A percentile compares a stretch with the other conserved stretches of the same genome.
phyloP scores from a whole-genome alignment of 2,329 filamentous ascomycete genomes.

The Endoconidiophora polonica region DNA sequence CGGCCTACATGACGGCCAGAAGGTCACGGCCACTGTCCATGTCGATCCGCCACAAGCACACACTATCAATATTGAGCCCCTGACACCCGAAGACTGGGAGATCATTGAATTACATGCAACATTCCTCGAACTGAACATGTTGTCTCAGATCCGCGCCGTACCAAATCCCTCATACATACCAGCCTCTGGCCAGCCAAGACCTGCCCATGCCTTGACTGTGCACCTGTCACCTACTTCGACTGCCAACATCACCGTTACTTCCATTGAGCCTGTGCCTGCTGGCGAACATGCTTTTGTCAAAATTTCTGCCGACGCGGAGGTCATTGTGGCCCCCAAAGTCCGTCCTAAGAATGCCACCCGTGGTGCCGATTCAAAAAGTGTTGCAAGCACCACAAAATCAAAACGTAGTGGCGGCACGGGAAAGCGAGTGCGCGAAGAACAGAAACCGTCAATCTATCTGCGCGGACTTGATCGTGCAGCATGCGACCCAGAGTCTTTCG shows the following conservation, averaged over 20 bases:
- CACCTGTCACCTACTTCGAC: constrained; percentile 92
- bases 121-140: constrained; percentile 84
- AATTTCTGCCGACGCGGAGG: constrained; percentile 83
- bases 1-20: constrained; percentile 66
- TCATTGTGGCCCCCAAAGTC: constrained; percentile 90
- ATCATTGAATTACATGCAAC: constrained; percentile 95
- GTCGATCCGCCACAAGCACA: constrained; percentile 81
- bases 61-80: constrained; percentile 89
- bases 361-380: constrained; percentile 56
- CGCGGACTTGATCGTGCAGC: constrained; percentile 57
- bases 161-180: constrained; percentile 62
- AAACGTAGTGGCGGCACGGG: constrained; percentile 62
- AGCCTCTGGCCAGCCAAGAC: constrained; percentile 31
- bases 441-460: constrained; percentile 55
- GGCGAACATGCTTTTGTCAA: constrained; percentile 67
- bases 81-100: constrained; percentile 95
- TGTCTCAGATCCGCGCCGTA: constrained; percentile 81
- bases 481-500: constrained; percentile 43
- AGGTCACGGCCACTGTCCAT: constrained; percentile 56
- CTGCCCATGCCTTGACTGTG: constrained; percentile 66
- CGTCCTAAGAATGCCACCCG: constrained; percentile 46
- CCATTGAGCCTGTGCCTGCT: constrained; percentile 58
- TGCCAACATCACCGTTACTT: constrained; percentile 74
- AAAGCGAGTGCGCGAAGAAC: constrained; percentile 42
- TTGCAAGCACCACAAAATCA: constrained; percentile 61